Evolutionary conservation across 805 yeast genomes (phyloP).

Genomic region (Tetrapisispora fleetii): DNA sequence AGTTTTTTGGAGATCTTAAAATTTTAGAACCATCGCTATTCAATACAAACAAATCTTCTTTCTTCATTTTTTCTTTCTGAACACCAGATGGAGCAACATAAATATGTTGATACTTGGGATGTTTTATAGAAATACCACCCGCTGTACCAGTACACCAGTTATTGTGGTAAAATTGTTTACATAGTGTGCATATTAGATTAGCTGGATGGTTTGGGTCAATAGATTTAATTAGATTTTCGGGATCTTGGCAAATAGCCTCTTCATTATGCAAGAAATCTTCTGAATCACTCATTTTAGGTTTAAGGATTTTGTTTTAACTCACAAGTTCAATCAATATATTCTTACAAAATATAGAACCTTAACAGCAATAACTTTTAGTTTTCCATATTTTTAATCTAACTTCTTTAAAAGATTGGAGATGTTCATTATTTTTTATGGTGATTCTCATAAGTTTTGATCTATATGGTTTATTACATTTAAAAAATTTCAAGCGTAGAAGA

Average conservation of each 20-base stretch:
- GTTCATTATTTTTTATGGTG: no score
- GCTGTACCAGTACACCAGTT: constrained; percentile 96
- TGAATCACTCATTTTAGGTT: neutral
- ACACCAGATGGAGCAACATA: constrained; percentile 94
- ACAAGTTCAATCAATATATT: no score
- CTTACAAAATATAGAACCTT: no score
- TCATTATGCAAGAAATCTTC: neutral
- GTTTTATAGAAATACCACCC: constrained; percentile 75
- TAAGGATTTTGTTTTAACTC: neutral
- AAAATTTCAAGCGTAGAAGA: neutral
- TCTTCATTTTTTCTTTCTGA: constrained; percentile 80
- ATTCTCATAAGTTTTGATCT: neutral
- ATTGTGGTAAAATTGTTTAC: constrained; percentile 63
- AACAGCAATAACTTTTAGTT: no score
- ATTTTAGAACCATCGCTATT: constrained; percentile 39
- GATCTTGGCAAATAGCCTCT: neutral
- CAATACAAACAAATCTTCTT: constrained; percentile 73
- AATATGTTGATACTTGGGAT: constrained; percentile 38
- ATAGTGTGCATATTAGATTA: constrained; percentile 70
- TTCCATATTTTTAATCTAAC: no score
- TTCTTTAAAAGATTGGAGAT: no score
- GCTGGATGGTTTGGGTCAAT: constrained; percentile 67
- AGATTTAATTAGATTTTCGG: constrained; percentile 28
- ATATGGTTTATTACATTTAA: neutral
- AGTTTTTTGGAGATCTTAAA: constrained; percentile 49